Conservation (phyloP, 1,139 yeast genomes). For the Magnusiomyces paraingens region DNA sequence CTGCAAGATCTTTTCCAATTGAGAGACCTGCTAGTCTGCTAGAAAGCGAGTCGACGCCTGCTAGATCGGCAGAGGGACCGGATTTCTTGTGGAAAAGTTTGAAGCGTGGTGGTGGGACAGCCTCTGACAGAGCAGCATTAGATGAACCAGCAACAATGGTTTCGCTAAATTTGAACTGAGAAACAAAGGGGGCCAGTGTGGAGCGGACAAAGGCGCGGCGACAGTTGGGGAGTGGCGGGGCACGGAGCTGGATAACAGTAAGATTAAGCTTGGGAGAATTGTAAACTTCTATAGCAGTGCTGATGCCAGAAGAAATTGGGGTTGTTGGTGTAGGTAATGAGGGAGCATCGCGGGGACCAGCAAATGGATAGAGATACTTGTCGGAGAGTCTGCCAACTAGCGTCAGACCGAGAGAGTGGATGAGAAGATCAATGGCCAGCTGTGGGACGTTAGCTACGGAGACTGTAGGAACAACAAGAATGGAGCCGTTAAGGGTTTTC, state of each 20-base stretch:
- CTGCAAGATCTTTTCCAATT: slow-evolving; percentile 4
- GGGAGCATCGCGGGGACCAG: slow-evolving; percentile 63
- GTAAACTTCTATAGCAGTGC: slow-evolving; percentile 51
- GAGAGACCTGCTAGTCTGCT: slow-evolving; percentile 22
- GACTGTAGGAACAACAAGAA: slow-evolving; percentile 64
- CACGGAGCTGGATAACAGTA: slow-evolving; percentile 68
- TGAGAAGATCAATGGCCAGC: slow-evolving; percentile 62
- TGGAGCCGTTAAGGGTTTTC: slow-evolving; percentile 7
- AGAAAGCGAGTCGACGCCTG: slow-evolving; percentile 12
- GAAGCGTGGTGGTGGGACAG: slow-evolving; percentile 13
- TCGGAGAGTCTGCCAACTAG: slow-evolving; percentile 54
- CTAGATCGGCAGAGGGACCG: neutral
- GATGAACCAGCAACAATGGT: slow-evolving; percentile 63
- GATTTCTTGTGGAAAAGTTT: slow-evolving; percentile 6
- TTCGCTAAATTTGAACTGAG: slow-evolving; percentile 37
- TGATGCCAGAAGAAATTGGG: slow-evolving; percentile 36
- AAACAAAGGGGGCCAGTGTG: slow-evolving; percentile 48
- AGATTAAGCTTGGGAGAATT: slow-evolving; percentile 21
- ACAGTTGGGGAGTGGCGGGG: slow-evolving; percentile 73
- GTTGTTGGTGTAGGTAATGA: slow-evolving; percentile 12
- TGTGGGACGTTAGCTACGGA: slow-evolving; percentile 91
- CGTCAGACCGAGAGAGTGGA: slow-evolving; percentile 52
- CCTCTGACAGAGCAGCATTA: slow-evolving; percentile 42
- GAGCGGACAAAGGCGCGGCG: slow-evolving; percentile 46
- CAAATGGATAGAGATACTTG: slow-evolving; percentile 67